Percentiles rank a stretch among this genome's conserved stretches.
These are phyloP conservation scores for Pichiaceae sp. DNA, from an alignment of 1,139 yeast species.

Conservation along the genomic window DNA sequence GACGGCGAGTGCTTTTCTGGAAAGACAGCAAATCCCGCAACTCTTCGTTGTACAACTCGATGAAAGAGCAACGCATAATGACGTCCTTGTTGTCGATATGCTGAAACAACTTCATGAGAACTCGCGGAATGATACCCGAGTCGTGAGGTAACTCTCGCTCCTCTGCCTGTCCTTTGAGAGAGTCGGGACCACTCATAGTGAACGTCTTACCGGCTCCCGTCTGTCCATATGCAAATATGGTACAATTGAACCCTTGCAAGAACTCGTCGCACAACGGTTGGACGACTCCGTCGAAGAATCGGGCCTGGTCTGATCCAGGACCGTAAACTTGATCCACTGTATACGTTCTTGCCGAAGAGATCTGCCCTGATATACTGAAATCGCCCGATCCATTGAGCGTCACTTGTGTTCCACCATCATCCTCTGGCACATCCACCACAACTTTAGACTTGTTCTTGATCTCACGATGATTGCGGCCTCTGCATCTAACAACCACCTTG, in stretches of 20 bases:
- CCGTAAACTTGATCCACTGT: constrained; percentile 72
- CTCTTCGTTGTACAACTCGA: constrained; percentile 70
- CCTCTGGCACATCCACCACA: constrained; percentile 54
- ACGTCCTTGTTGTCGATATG: constrained; percentile 11
- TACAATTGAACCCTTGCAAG: constrained; percentile 64
- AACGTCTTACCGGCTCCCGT: constrained; percentile 87
- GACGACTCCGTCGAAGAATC: constrained; percentile 55
- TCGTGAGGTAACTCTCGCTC: constrained; percentile 21
- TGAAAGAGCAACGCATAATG: constrained; percentile 55
- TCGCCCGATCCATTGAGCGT: constrained; percentile 20
- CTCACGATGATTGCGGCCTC: constrained; percentile 73
- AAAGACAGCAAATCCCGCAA: constrained; percentile 45
- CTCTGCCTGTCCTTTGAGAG: constrained; percentile 19
- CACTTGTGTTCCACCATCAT: constrained; percentile 25
- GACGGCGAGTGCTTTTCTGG: constrained; percentile 21
- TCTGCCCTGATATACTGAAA: constrained; percentile 29
- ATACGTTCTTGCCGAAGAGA: constrained; percentile 36
- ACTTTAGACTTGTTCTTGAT: constrained; percentile 63
- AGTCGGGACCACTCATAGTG: constrained; percentile 73
- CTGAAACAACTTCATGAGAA: constrained; percentile 45
- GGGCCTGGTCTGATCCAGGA: constrained; percentile 55
- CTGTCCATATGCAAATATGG: constrained; percentile 82
- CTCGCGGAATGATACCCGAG: constrained; percentile 66
- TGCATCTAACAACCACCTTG: constrained; percentile 78
- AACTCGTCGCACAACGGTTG: constrained; percentile 59